phyloP scores from a whole-genome alignment of 2,329 filamentous ascomycete species.

The Pseudogymnoascus sp. region DNA sequence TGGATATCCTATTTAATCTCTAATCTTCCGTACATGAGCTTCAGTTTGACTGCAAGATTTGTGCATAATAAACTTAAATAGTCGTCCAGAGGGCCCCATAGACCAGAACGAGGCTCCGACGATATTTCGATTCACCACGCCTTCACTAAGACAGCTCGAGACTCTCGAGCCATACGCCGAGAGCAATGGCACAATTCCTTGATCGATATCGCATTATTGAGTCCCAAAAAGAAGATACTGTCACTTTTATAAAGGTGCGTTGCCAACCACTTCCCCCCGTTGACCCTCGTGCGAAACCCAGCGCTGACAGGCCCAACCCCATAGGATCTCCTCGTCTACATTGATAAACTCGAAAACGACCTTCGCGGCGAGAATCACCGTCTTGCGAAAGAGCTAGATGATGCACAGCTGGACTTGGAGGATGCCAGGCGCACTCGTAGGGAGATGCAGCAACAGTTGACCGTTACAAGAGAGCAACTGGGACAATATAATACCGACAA shows the following conservation, averaged over 20 bases:
- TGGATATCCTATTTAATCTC: slow-evolving; percentile 1
- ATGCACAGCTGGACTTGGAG: slow-evolving; percentile 43
- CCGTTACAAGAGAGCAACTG: slow-evolving; percentile 33
- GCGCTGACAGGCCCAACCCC: neutral
- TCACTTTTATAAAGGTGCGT: slow-evolving; percentile 10
- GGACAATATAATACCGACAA: slow-evolving; percentile 34
- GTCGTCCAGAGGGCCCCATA: neutral
- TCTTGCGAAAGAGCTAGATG: slow-evolving; percentile 36
- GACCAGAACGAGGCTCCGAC: neutral
- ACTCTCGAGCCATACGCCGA: neutral
- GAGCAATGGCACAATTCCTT: slow-evolving; percentile 5
- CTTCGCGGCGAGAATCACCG: slow-evolving; percentile 39
- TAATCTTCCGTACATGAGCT: neutral
- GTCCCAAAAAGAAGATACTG: neutral
- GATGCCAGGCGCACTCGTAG: slow-evolving; percentile 42
- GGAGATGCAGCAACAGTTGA: slow-evolving; percentile 43
- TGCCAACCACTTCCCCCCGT: neutral
- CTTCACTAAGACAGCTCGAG: neutral
- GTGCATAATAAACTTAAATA: slow-evolving; percentile 7
- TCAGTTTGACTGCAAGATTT: neutral
- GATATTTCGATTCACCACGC: neutral
- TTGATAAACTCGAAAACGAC: slow-evolving; percentile 37
- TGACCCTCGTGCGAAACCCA: neutral
- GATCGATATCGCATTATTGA: slow-evolving; percentile 5
- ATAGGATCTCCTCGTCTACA: slow-evolving; percentile 43